These are phyloP conservation scores for Echites panduratus DNA, from an alignment of 257 asterid genomes.

Conservation along the genomic window DNA sequence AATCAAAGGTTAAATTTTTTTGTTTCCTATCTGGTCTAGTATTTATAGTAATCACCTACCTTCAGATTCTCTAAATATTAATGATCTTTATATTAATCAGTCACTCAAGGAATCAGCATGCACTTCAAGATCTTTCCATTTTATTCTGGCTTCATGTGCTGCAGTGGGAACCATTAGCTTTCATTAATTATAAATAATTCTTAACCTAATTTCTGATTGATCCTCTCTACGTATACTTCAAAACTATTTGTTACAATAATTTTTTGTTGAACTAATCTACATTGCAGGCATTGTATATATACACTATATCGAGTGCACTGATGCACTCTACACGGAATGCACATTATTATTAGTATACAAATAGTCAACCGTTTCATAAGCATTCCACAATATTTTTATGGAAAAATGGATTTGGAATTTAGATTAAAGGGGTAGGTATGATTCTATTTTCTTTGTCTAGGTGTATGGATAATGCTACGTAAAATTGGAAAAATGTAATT, in stretches of 20 bases:
- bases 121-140: not conserved
- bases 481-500: not conserved
- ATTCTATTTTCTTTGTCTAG: not conserved
- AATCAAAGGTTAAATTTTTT: not conserved
- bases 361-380: no score
- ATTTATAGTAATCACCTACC: not conserved
- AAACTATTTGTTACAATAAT: no score
- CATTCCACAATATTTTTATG: no score
- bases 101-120: no score
- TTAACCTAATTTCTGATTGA: not conserved
- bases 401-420: not conserved
- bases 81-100: not conserved
- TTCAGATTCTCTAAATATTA: not conserved
- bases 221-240: not conserved
- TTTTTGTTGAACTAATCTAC: no score
- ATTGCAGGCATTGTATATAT: no score
- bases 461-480: no score
- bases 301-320: no score
- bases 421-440: not conserved
- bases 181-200: not conserved
- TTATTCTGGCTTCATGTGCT: not conserved
- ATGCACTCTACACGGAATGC: no score
- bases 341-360: no score
- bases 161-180: not conserved
- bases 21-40: not conserved